Conservation (phyloP, 805 yeast genomes). For the Candida maesae region DNA sequence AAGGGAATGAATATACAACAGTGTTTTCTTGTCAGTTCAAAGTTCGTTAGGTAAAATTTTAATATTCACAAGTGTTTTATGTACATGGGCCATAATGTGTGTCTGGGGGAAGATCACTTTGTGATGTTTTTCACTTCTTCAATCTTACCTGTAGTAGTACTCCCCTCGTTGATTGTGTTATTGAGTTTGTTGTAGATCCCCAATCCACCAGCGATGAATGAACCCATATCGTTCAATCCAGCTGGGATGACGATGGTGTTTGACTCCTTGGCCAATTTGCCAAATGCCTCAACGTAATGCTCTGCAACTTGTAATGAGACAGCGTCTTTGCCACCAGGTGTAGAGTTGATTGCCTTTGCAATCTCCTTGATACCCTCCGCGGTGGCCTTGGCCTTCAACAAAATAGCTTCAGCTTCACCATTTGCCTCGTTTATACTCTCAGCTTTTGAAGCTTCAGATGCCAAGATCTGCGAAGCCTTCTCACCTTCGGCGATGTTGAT, state of each 20-base stretch:
- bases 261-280: slow-evolving; percentile 76
- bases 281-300: slow-evolving; percentile 77
- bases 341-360: slow-evolving; percentile 62
- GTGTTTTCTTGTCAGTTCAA: too few relatives aligned
- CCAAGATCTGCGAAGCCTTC: slow-evolving; percentile 62
- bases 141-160: slow-evolving; percentile 2
- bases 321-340: slow-evolving; percentile 73
- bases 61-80: too few relatives aligned
- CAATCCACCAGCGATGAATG: slow-evolving; percentile 73
- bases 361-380: slow-evolving; percentile 64
- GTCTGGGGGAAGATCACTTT: too few relatives aligned
- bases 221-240: slow-evolving; percentile 68
- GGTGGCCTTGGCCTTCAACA: slow-evolving; percentile 65
- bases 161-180: slow-evolving; percentile 12
- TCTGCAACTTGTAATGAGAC: slow-evolving; percentile 79
- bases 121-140: slow-evolving; percentile 9
- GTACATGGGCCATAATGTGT: too few relatives aligned
- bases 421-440: slow-evolving; percentile 63
- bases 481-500: slow-evolving; percentile 85
- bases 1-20: too few relatives aligned
- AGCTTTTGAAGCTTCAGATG: slow-evolving; percentile 67
- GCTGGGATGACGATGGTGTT: slow-evolving; percentile 78
- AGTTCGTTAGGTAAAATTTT: too few relatives aligned
- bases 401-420: slow-evolving; percentile 71
- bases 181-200: slow-evolving; percentile 60